Evolutionary conservation across 2,329 filamentous ascomycete genomes (phyloP).

Genomic region (Calonectria multiphialidica): DNA sequence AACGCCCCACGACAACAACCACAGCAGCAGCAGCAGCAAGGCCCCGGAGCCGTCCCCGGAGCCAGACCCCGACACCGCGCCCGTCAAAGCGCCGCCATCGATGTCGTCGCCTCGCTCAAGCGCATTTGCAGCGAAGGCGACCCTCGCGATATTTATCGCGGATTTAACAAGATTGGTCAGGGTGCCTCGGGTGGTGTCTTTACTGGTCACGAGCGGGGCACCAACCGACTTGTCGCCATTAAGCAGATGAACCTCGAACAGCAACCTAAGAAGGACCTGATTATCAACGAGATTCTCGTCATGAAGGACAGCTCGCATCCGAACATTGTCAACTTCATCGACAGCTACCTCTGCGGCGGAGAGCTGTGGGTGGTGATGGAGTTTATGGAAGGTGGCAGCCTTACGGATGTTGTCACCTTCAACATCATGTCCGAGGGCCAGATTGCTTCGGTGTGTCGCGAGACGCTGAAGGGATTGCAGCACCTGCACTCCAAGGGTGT

Average conservation of each 20-base stretch:
- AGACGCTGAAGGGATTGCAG: conserved; percentile 91
- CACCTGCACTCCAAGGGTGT: conserved; percentile 98
- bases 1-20: conserved; percentile 51
- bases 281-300: conserved; percentile 98
- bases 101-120: conserved; percentile 86
- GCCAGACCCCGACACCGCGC: conserved; percentile 81
- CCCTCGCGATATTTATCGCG: conserved; percentile 87
- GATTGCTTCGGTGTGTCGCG: conserved; percentile 94
- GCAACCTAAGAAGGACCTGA: conserved; percentile 98
- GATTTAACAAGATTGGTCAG: conserved; percentile 95
- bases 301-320: conserved; percentile 99
- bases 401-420: conserved; percentile 98
- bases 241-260: conserved; percentile 99
- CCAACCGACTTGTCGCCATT: conserved; percentile 92
- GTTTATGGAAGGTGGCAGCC: conserved; percentile 97
- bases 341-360: conserved; percentile 90
- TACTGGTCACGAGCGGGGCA: conserved; percentile 86
- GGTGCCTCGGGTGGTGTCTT: conserved; percentile 97
- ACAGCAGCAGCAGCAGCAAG: conserved; percentile 30
- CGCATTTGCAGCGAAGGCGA: conserved; percentile 93
- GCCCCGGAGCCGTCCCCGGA: conserved; percentile 56
- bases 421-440: conserved; percentile 99
- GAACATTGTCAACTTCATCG: conserved; percentile 99
- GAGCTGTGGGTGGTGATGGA: conserved; percentile 99
- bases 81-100: conserved; percentile 83